These are phyloP conservation scores for Exutisphaerella laricina DNA, from an alignment of 2,329 filamentous ascomycete genomes.

Conservation along the genomic window DNA sequence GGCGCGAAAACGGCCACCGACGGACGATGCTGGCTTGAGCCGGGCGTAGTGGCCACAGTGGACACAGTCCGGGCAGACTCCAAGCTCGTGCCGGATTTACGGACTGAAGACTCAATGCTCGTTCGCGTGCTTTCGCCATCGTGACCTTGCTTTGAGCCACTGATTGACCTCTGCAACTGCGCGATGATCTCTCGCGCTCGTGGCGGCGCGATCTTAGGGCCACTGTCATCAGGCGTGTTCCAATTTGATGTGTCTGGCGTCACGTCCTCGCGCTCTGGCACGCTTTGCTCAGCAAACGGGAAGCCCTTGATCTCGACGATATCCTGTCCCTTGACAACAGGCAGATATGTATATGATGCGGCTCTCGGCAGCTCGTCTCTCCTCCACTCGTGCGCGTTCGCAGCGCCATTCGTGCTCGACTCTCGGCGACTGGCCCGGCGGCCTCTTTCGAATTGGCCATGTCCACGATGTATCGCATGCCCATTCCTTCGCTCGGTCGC, in stretches of 20 bases:
- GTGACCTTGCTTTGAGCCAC: constrained; percentile 13
- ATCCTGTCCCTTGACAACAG: constrained; percentile 30
- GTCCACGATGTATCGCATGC: constrained; percentile 3
- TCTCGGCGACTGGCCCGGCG: constrained; percentile 10
- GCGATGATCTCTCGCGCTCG: constrained; percentile 31
- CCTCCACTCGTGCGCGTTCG: constrained; percentile 12
- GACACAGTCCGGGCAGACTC: constrained; percentile 23
- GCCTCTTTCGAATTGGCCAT: constrained; percentile 10
- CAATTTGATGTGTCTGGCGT: constrained; percentile 40
- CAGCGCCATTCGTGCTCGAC: constrained; percentile 8
- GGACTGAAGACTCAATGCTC: constrained; percentile 20
- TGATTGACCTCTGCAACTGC: constrained; percentile 31
- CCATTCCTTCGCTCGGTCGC: constrained; percentile 20
- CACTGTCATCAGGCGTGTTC: constrained; percentile 41
- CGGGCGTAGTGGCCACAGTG: constrained; percentile 20
- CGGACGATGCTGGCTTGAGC: constrained; percentile 19
- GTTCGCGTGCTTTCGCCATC: constrained; percentile 21
- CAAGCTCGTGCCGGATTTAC: constrained; percentile 20
- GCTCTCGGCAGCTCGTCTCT: constrained; percentile 44
- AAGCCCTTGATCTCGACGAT: constrained; percentile 41
- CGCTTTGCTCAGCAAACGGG: constrained; percentile 8
- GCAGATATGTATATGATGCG: constrained; percentile 54
- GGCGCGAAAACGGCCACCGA: constrained; percentile 16
- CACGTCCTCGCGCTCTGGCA: constrained; percentile 2
- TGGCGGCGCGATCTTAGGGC: constrained; percentile 16